Conservation (phyloP, 2,329 filamentous ascomycete genomes). For the Xylariaceae sp. region DNA sequence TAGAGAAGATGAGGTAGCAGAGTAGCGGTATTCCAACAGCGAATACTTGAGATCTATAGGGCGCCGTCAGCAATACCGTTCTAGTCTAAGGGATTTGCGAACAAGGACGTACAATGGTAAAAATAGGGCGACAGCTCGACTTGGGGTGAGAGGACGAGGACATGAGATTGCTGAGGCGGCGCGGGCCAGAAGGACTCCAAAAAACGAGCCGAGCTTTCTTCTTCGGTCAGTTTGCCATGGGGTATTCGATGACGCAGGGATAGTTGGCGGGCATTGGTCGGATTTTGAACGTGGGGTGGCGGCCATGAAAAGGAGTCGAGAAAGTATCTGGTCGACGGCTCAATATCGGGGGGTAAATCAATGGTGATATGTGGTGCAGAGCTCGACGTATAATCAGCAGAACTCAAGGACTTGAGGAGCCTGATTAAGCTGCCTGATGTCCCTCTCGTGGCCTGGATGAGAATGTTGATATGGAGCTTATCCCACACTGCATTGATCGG, state of each 20-base stretch:
- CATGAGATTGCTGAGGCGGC: constrained; percentile 56
- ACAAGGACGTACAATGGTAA: constrained; percentile 57
- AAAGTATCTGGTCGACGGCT: constrained; percentile 55
- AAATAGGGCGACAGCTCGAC: constrained; percentile 73
- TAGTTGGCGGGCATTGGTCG: constrained; percentile 45
- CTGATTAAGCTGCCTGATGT: constrained; percentile 69
- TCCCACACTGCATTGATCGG: constrained; percentile 60
- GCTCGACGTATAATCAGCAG: constrained; percentile 68
- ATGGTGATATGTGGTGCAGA: constrained; percentile 70
- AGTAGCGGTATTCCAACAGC: constrained; percentile 71
- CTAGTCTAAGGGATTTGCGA: neutral
- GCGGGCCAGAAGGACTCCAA: constrained; percentile 84
- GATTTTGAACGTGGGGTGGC: constrained; percentile 31
- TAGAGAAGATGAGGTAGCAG: constrained; percentile 35
- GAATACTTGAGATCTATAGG: constrained; percentile 62
- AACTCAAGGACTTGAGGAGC: constrained; percentile 66
- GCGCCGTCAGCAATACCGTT: constrained; percentile 1
- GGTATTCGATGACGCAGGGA: constrained; percentile 69
- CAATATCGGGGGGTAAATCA: constrained; percentile 67
- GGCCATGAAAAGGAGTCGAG: constrained; percentile 64
- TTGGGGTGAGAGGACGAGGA: constrained; percentile 78
- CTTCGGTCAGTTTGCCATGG: constrained; percentile 49
- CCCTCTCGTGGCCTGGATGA: constrained; percentile 66
- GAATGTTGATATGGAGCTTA: constrained; percentile 67
- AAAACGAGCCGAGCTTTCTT: constrained; percentile 67